These are phyloP conservation scores for Tripterygium wilfordii DNA, from an alignment of 177 flowering plant genomes.

Conservation along the genomic window DNA sequence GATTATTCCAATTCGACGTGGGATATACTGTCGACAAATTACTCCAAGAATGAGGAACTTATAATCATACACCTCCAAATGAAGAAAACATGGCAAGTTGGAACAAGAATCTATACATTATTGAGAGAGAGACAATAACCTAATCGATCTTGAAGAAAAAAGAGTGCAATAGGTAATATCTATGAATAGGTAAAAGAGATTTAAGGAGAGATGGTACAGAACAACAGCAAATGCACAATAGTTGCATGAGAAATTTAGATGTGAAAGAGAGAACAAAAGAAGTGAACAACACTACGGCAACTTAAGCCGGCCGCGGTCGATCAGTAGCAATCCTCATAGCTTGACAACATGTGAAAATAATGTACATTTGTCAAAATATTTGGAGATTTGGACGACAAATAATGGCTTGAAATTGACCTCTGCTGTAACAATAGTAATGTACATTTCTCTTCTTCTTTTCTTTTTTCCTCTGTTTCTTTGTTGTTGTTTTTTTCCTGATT, in stretches of 20 bases:
- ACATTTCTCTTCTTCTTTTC: neutral
- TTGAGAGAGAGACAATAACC: too few relatives aligned
- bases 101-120: too few relatives aligned
- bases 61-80: too few relatives aligned
- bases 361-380: too few relatives aligned
- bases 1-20: too few relatives aligned
- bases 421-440: neutral
- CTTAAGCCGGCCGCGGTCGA: conserved; percentile 32
- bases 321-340: neutral
- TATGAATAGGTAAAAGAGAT: neutral
- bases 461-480: neutral
- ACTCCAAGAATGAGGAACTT: too few relatives aligned
- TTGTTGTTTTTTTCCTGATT: neutral
- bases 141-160: too few relatives aligned
- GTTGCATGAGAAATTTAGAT: neutral
- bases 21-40: too few relatives aligned
- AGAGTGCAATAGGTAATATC: too few relatives aligned
- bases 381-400: conserved; percentile 21
- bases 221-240: too few relatives aligned
- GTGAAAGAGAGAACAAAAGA: neutral
- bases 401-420: conserved; percentile 4
- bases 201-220: neutral
- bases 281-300: conserved; percentile 26
- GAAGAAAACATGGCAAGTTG: too few relatives aligned
- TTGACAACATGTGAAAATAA: conserved; percentile 5